phyloP scores from a whole-genome alignment of 129 eudicot genomes.

The Lonicera japonica region DNA sequence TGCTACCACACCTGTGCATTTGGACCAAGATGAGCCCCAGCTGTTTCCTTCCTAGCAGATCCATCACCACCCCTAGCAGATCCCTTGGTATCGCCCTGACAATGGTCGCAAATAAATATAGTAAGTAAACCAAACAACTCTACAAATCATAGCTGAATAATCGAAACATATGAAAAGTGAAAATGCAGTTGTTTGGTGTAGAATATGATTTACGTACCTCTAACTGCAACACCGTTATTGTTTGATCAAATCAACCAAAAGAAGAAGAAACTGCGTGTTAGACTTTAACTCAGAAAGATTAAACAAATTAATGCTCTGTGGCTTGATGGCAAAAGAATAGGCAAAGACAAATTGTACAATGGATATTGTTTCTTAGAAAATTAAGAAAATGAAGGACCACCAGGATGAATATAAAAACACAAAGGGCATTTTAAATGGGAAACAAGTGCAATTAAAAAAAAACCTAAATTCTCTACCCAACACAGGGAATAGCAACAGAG shows the following conservation, averaged over 20 bases:
- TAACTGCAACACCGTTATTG: slow-evolving; percentile 34
- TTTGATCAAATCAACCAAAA: slow-evolving; percentile 15
- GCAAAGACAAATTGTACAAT: too few relatives aligned
- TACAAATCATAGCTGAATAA: not conserved
- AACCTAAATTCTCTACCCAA: too few relatives aligned
- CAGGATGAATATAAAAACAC: too few relatives aligned
- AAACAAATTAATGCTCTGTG: not conserved
- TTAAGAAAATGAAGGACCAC: too few relatives aligned
- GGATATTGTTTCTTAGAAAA: too few relatives aligned
- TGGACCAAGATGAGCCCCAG: slow-evolving; percentile 58
- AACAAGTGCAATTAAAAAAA: too few relatives aligned
- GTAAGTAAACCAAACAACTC: not conserved
- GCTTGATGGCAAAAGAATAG: not conserved
- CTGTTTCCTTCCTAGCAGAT: slow-evolving; percentile 49
- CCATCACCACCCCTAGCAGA: slow-evolving; percentile 77
- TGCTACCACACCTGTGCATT: slow-evolving; percentile 49
- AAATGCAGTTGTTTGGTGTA: not conserved
- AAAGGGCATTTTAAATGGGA: too few relatives aligned
- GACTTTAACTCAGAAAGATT: slow-evolving; percentile 1
- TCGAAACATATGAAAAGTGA: not conserved
- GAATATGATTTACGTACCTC: slow-evolving; percentile 44
- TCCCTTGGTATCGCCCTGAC: slow-evolving; percentile 87
- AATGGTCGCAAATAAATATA: slow-evolving; percentile 8
- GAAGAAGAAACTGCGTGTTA: slow-evolving; percentile 18
- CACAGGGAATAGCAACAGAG: too few relatives aligned